Percentiles rank a stretch among this genome's conserved stretches.
These are phyloP conservation scores for Isatis tinctoria DNA, from an alignment of 345 rosid genomes.

Conservation along the genomic window DNA sequence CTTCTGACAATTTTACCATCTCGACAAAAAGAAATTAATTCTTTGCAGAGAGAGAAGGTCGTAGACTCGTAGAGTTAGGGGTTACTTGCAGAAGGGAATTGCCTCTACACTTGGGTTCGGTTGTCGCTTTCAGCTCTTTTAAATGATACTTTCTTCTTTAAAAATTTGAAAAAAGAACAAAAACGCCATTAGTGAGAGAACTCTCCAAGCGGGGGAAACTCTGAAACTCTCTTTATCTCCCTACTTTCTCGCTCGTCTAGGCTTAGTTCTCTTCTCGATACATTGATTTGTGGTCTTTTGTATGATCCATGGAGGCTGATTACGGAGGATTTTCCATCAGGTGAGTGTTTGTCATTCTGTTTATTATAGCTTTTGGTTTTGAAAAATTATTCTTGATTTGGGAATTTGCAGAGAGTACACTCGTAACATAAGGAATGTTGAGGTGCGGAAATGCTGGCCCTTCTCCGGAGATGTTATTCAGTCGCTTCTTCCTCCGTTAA, in stretches of 20 bases:
- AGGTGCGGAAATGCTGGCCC: constrained; percentile 59
- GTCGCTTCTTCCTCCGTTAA: constrained; percentile 51
- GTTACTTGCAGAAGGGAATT: not conserved
- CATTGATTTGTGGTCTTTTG: not conserved
- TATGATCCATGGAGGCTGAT: constrained; percentile 40
- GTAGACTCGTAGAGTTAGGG: no score
- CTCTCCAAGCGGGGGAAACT: constrained; percentile 38
- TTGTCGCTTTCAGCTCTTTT: constrained; percentile 33
- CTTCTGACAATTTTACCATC: not conserved
- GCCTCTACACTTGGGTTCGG: not conserved
- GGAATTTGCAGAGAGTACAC: constrained; percentile 45
- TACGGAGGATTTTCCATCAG: constrained; percentile 60
- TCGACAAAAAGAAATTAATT: not conserved
- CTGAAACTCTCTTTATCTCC: not conserved
- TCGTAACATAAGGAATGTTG: constrained; percentile 39
- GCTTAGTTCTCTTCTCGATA: not conserved
- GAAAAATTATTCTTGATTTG: not conserved
- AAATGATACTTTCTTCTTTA: not conserved
- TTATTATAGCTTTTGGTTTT: not conserved
- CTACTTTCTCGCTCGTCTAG: not conserved
- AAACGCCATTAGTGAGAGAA: constrained; percentile 20
- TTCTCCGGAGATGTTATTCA: constrained; percentile 35
- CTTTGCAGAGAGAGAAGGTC: no score
- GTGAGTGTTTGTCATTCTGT: constrained; percentile 23
- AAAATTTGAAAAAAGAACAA: not conserved